Evolutionary conservation across 2,329 filamentous ascomycete species (phyloP).

Genomic region (Aspergillus alliaceus): DNA sequence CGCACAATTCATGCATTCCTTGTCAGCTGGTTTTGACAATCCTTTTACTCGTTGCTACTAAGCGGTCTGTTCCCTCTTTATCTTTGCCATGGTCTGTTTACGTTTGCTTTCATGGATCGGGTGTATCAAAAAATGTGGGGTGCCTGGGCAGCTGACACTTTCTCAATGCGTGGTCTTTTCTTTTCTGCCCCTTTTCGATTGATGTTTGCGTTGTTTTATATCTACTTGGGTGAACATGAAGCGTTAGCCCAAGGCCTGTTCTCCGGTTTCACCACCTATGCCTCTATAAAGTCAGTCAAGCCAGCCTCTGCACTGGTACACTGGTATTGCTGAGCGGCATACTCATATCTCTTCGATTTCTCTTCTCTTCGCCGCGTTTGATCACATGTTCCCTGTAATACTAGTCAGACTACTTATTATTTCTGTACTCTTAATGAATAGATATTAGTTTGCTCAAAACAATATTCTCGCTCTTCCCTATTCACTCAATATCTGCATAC

Average conservation of each 20-base stretch:
- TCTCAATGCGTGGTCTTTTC: conserved; percentile 15
- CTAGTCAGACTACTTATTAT: conserved; percentile 25
- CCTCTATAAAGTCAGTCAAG: not conserved
- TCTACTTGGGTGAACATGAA: conserved; percentile 6
- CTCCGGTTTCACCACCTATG: not conserved
- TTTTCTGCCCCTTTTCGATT: conserved; percentile 11
- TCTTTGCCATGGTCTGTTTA: conserved; percentile 6
- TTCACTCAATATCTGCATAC: conserved; percentile 24
- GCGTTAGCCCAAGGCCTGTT: not conserved
- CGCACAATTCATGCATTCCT: conserved; percentile 9
- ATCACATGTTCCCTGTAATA: conserved; percentile 24
- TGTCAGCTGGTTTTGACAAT: conserved; percentile 5
- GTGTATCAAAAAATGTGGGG: not conserved
- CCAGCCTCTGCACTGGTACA: not conserved
- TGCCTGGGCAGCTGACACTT: conserved; percentile 17
- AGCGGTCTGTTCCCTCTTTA: conserved; percentile 9
- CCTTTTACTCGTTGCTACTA: conserved; percentile 1
- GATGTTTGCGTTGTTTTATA: conserved; percentile 10
- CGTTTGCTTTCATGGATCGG: not conserved
- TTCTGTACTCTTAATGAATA: conserved; percentile 20
- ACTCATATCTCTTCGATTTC: not conserved
- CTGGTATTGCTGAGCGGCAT: not conserved
- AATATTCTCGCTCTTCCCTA: conserved; percentile 7
- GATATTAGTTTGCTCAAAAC: not conserved
- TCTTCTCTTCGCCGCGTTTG: conserved; percentile 20